Base-by-base conservation (phyloP, 805 yeast genomes). In the Kuraishia borneana region DNA sequence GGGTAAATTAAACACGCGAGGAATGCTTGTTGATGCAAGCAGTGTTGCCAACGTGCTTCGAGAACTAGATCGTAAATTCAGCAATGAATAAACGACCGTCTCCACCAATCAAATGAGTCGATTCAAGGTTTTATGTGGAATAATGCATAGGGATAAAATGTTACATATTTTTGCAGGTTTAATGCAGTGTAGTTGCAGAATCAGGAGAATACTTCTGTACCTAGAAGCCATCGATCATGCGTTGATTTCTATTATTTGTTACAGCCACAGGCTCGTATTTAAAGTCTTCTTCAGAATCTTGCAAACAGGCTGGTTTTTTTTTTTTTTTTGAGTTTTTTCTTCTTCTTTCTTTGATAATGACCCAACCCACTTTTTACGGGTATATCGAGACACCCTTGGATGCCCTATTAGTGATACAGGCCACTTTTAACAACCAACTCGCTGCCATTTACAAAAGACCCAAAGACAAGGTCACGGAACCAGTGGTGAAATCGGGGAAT, bases 11-110 rank as follows among this genome's bases (percentile, higher is more conserved):
- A 74, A 80, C 21, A 82, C 94, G 1, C 63, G 81, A 41, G 95
- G 94, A 3, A 82, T 83, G 80, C 84, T 80, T 47, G 94, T 87
- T 31, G 96, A 87, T 48, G 94, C 83, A n/a, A 84, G 80, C 47
- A 74, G 85, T 44, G 92, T 87, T 22, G 94, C 92, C 21, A 80
- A 81, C 46, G 87, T 84, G 16, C 59, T 85, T 41, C 63, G 95
- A 23, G 92, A 84, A 46, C 61, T 87, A 48, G 95, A 87, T 53
- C 67, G 83, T 48, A 64, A 78, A 45, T 62, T 76, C 19, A 32
- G 43, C 31, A 28, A 28, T 10, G 23, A 21, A 21, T 21, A 21
- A 10, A n/a, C n/a, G n/a, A n/a, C n/a, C n/a, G n/a, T n/a, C n/a
- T n/a, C n/a, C n/a, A n/a, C n/a, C n/a, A n/a, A n/a, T n/a, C n/a